phyloP scores from a whole-genome alignment of 2,329 filamentous ascomycete genomes.

The Clonostachys chloroleuca region DNA sequence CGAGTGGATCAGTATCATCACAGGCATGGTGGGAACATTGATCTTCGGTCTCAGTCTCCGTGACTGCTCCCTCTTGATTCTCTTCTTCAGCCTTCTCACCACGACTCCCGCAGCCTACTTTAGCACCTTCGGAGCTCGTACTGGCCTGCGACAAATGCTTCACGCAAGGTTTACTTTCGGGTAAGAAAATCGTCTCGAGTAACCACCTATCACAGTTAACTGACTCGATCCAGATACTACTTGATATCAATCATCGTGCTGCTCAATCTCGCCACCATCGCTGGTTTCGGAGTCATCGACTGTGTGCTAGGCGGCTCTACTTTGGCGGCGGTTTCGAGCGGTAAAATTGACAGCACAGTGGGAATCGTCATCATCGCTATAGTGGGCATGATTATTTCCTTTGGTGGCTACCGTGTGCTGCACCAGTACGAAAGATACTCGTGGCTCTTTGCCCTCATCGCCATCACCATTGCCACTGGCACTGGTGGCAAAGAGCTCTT shows the following conservation, averaged over 20 bases:
- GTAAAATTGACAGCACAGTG: conserved; percentile 42
- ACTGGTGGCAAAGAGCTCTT: conserved; percentile 44
- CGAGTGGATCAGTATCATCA: conserved; percentile 42
- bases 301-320: conserved; percentile 57
- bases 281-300: conserved; percentile 58
- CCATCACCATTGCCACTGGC: conserved; percentile 50
- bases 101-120: conserved; percentile 51
- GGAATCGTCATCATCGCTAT: conserved; percentile 59
- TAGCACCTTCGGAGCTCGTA: conserved; percentile 53
- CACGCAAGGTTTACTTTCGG: conserved; percentile 61
- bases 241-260: conserved; percentile 53
- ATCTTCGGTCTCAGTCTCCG: conserved; percentile 52
- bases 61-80: conserved; percentile 52
- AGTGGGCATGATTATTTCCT: conserved; percentile 53
- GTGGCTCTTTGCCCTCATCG: conserved; percentile 49
- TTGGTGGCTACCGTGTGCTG: conserved; percentile 53
- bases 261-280: conserved; percentile 58
- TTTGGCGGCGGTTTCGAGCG: conserved; percentile 46
- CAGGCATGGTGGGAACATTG: conserved; percentile 57
- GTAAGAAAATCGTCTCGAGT: conserved; percentile 19
- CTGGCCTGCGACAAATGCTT: conserved; percentile 62
- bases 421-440: conserved; percentile 55
- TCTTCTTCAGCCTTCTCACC: conserved; percentile 58
- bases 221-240: conserved; percentile 24
- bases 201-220: background rate